Percentiles rank a stretch among this genome's conserved stretches.
Conservation (phyloP, 176 grass and related monocot species). For the Cymbopogon citratus region DNA sequence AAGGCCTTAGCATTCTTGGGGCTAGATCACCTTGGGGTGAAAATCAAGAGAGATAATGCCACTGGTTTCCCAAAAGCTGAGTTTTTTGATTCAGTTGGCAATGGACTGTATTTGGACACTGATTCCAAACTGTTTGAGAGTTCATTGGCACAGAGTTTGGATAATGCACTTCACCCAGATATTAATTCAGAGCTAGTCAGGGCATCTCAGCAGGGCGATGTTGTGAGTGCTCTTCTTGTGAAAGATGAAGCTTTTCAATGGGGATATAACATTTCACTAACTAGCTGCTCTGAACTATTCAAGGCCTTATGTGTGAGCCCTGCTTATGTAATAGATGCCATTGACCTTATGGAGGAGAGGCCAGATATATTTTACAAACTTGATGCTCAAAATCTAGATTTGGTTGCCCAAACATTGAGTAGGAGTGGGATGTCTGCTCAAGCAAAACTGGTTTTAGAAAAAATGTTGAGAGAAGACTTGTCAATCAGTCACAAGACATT, state of each 20-base stretch:
- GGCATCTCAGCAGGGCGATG: slow-evolving; percentile 55
- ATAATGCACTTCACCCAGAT: slow-evolving; percentile 48
- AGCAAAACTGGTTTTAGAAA: slow-evolving; percentile 56
- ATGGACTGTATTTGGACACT: slow-evolving; percentile 83
- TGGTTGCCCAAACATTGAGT: slow-evolving; percentile 39
- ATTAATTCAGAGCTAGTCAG: slow-evolving; percentile 41
- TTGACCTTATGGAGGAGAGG: slow-evolving; percentile 52
- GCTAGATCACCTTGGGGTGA: slow-evolving; percentile 67
- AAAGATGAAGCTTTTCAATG: slow-evolving; percentile 69
- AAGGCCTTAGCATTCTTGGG: slow-evolving; percentile 74
- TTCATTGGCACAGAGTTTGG: slow-evolving; percentile 57
- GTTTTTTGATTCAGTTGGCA: slow-evolving; percentile 91
- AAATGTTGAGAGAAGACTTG: slow-evolving; percentile 46
- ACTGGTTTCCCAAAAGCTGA: slow-evolving; percentile 65
- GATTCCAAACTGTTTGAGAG: slow-evolving; percentile 64
- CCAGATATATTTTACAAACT: slow-evolving; percentile 42
- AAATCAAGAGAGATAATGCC: slow-evolving; percentile 84
- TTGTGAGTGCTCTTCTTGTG: slow-evolving; percentile 44
- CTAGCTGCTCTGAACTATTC: slow-evolving; percentile 46
- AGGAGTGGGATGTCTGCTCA: slow-evolving; percentile 40
- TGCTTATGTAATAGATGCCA: slow-evolving; percentile 37
- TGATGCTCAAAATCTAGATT: slow-evolving; percentile 65
- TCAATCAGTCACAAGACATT: slow-evolving; percentile 52
- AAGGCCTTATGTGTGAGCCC: slow-evolving; percentile 39
- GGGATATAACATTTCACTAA: slow-evolving; percentile 49